phyloP scores from a whole-genome alignment of 371 early-diverging fungal species.

The Mortierella polycephala region DNA sequence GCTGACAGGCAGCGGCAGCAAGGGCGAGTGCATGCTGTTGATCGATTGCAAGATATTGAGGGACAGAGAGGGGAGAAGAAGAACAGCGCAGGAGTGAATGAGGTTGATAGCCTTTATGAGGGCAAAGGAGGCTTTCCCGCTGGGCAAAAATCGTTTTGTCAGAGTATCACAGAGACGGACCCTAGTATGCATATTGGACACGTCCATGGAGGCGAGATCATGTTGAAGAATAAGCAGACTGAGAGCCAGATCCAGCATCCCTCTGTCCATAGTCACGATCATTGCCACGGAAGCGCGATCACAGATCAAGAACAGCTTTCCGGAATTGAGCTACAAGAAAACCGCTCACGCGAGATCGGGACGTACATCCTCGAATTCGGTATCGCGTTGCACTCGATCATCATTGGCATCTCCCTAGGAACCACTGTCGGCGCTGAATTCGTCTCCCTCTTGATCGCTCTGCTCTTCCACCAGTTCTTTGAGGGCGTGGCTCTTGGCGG shows the following conservation, averaged over 20 bases:
- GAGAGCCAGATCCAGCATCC: constrained; percentile 9
- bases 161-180: not conserved
- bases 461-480: constrained; percentile 89
- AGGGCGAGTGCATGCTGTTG: constrained; percentile 15
- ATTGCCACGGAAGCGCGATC: not conserved
- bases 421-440: constrained; percentile 71
- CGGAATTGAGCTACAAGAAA: constrained; percentile 8
- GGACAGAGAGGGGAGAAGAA: constrained; percentile 8
- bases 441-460: constrained; percentile 76
- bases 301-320: not conserved
- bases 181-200: constrained; percentile 32
- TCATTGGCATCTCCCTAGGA: constrained; percentile 87
- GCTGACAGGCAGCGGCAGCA: not conserved
- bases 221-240: constrained; percentile 28
- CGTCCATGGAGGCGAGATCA: constrained; percentile 43
- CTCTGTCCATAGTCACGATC: not conserved
- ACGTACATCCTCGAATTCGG: constrained; percentile 82
- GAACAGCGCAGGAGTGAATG: not conserved
- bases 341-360: constrained; percentile 32
- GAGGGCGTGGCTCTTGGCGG: constrained; percentile 89
- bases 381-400: constrained; percentile 87
- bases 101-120: constrained; percentile 21
- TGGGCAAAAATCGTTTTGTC: too few species aligned
- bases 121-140: constrained; percentile 2
- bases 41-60: constrained; percentile 6